Conservation (phyloP, 1,284 basidiomycete genomes). For the Puccinia polysora region DNA sequence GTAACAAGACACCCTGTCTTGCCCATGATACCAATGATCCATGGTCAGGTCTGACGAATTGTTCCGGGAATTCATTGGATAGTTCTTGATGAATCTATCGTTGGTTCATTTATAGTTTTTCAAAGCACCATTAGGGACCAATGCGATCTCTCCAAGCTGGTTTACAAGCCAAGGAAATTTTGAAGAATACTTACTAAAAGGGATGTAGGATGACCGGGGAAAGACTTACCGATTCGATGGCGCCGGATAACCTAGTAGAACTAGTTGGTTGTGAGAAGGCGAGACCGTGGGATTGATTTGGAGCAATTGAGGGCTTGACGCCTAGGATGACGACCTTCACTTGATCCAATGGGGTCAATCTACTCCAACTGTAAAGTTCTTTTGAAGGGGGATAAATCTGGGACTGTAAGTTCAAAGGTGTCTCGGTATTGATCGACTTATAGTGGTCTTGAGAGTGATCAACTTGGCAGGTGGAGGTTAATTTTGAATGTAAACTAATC, state of each 20-base stretch:
- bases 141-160: too few relatives aligned
- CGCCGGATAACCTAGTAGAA: not conserved
- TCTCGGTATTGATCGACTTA: not conserved
- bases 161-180: not conserved
- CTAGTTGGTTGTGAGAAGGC: constrained; percentile 28
- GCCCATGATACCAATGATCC: constrained; percentile 38
- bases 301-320: not conserved
- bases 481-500: constrained; percentile 6
- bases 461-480: too few relatives aligned
- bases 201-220: not conserved
- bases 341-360: constrained; percentile 28
- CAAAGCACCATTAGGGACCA: too few relatives aligned
- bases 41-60: constrained; percentile 9
- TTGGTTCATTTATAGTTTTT: too few relatives aligned
- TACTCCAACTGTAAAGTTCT: constrained; percentile 25
- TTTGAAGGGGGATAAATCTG: not conserved
- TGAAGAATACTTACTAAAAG: not conserved
- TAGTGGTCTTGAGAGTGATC: not conserved
- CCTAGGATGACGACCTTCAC: constrained; percentile 41
- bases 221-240: constrained; percentile 12
- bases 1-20: constrained; percentile 8
- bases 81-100: constrained; percentile 37
- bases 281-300: constrained; percentile 13
- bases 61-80: constrained; percentile 3
- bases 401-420: not conserved